Conservation (phyloP, 192 early-diverging fungal genomes). For the Entophlyctis helioformis region DNA sequence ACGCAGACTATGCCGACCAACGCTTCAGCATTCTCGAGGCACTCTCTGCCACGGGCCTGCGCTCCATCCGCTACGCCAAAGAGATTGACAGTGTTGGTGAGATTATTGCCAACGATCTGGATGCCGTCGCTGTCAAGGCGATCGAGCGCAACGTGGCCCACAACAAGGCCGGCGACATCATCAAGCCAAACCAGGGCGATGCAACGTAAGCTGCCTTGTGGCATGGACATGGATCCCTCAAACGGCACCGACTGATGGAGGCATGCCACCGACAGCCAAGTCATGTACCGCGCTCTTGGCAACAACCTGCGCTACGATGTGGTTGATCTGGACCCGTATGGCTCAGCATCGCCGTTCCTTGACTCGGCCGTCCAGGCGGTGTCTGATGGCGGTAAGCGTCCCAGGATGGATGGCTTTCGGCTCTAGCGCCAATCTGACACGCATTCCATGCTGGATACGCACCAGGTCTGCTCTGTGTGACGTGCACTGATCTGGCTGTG, state of each 20-base stretch:
- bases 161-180: conserved; percentile 66
- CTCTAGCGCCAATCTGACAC: not conserved
- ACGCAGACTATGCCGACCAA: too few species aligned
- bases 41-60: conserved; percentile 84
- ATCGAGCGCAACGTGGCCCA: conserved; percentile 76
- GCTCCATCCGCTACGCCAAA: conserved; percentile 94
- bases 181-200: conserved; percentile 75
- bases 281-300: conserved; percentile 26
- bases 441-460: not conserved
- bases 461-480: conserved; percentile 80
- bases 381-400: conserved; percentile 53
- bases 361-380: conserved; percentile 91
- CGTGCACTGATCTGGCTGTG: conserved; percentile 94
- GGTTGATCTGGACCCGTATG: conserved; percentile 95
- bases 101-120: conserved; percentile 89
- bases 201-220: conserved; percentile 46
- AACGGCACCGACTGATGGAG: too few species aligned
- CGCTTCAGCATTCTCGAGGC: conserved; percentile 69
- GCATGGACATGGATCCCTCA: not conserved
- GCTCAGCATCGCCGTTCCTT: conserved; percentile 87
- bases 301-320: conserved; percentile 52
- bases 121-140: conserved; percentile 74
- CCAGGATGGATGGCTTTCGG: not conserved
- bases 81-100: conserved; percentile 61
- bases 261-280: conserved; percentile 11